phyloP scores from a whole-genome alignment of 805 yeast genomes.

The Saturnispora zaruensis region DNA sequence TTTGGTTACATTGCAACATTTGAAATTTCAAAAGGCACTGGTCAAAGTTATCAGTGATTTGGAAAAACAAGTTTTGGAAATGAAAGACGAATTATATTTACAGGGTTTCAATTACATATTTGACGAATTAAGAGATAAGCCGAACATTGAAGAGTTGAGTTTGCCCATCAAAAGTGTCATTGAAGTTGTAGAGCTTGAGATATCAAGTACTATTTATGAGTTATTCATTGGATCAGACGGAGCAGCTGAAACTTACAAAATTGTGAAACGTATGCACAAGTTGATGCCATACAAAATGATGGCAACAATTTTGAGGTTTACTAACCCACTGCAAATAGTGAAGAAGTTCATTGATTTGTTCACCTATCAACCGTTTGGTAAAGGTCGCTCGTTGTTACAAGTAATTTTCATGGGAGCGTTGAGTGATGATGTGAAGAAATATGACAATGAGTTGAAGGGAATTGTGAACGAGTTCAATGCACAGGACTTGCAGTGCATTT shows the following conservation, averaged over 20 bases:
- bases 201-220: conserved; percentile 79
- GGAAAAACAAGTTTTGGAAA: conserved; percentile 36
- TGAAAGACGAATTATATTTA: conserved; percentile 22
- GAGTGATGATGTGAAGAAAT: conserved; percentile 65
- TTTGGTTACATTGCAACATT: conserved; percentile 49
- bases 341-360: conserved; percentile 73
- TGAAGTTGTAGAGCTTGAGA: conserved; percentile 75
- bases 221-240: conserved; percentile 73
- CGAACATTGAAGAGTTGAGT: conserved; percentile 48
- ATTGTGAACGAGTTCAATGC: conserved; percentile 2
- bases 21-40: conserved; percentile 58
- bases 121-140: conserved; percentile 45
- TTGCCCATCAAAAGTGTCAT: conserved; percentile 61
- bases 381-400: conserved; percentile 54
- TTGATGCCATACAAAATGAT: conserved; percentile 75
- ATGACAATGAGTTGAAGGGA: conserved; percentile 32
- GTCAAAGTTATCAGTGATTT: conserved; percentile 23
- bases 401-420: conserved; percentile 63
- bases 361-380: conserved; percentile 42
- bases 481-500: conserved; percentile 6
- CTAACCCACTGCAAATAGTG: conserved; percentile 82
- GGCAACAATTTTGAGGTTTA: conserved; percentile 66
- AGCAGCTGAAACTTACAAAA: conserved; percentile 65
- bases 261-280: conserved; percentile 61
- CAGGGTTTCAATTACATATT: conserved; percentile 56